Evolutionary conservation across 2,329 filamentous ascomycete species (phyloP).

Genomic region (Colletotrichum higginsianum): DNA sequence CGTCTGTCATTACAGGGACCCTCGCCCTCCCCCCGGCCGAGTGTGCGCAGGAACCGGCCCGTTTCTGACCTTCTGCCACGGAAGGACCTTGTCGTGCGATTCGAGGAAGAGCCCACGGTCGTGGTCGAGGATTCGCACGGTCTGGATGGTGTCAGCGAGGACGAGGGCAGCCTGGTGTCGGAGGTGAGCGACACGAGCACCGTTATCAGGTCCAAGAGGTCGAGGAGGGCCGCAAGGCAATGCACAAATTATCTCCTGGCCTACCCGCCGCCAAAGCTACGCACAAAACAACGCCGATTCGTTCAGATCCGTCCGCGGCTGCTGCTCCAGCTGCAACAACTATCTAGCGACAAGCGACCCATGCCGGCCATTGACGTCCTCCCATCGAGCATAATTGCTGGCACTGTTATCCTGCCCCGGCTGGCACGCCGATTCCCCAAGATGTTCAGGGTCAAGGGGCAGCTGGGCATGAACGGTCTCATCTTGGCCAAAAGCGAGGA

Average conservation of each 20-base stretch:
- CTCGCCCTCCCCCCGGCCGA: slow-evolving; percentile 33
- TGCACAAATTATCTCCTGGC: slow-evolving; percentile 78
- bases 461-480: slow-evolving; percentile 78
- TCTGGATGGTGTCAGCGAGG: slow-evolving; percentile 60
- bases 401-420: slow-evolving; percentile 70
- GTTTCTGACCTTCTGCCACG: slow-evolving; percentile 57
- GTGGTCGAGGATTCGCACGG: slow-evolving; percentile 36
- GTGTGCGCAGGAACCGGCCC: slow-evolving; percentile 49
- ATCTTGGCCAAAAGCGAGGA: slow-evolving; percentile 80
- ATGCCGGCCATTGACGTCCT: slow-evolving; percentile 81
- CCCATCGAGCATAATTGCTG: slow-evolving; percentile 73
- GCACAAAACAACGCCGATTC: slow-evolving; percentile 75
- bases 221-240: slow-evolving; percentile 57
- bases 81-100: slow-evolving; percentile 63
- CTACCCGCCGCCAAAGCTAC: slow-evolving; percentile 73
- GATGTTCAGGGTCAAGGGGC: slow-evolving; percentile 74
- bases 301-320: slow-evolving; percentile 78
- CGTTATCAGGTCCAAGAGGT: slow-evolving; percentile 46
- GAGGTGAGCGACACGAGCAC: slow-evolving; percentile 65
- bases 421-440: slow-evolving; percentile 74
- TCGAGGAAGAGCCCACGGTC: slow-evolving; percentile 57
- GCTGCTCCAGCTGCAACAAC: slow-evolving; percentile 79
- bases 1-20: slow-evolving; percentile 33
- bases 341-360: slow-evolving; percentile 73
- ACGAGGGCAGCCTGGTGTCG: slow-evolving; percentile 62